Base-by-base conservation (phyloP, 495 filamentous ascomycete genomes). In the Cercophora samala region DNA sequence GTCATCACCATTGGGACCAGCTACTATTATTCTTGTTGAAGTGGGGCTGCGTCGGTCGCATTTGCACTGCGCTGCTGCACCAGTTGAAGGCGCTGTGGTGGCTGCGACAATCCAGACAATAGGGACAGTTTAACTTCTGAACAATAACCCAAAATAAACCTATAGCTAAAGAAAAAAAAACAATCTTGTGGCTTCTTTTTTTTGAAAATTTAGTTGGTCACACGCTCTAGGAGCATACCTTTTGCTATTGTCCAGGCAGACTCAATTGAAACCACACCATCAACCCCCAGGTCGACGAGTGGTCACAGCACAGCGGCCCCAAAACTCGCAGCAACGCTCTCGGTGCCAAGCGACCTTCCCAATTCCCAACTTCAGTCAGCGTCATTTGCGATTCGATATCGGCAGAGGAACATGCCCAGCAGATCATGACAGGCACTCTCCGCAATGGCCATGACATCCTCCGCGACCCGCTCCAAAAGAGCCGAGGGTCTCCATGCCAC, bases 391-490 rank as follows among this genome's bases (percentile, higher is more conserved):
- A 62, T 19, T 62, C 29, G 17, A 46, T 18, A 60, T 11, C 24
- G 23, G 21, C 11, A 29, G 24, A 18, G 22, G 25, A 21, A 3
- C 58, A 3, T 32, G 24, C 2, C 5, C 26, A 29, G 5, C 60
- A 22, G 18, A 62, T 26, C 25, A 62, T 62, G 60, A 42, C 29
- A 6, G 25, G 19, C 60, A 37, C 13, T 4, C 32, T 15, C 11
- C 17, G 25, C 62, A 65, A 76, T 75, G 74, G 69, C 77, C 66
- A 75, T 77, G 75, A 75, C 74, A 52, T 61, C 72, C 22, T 75
- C 75, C 51, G 53, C 72, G 68, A 76, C 74, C 73, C 77, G 75
- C 71, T 75, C 77, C 58, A 63, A 75, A 71, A 68, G 77, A 72
- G 70, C 75, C 66, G 77, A 79, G 55, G 74, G 66, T 65, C 65